Conservation (phyloP, 2,329 filamentous ascomycete genomes). For the Dichotomopilus funicola region DNA sequence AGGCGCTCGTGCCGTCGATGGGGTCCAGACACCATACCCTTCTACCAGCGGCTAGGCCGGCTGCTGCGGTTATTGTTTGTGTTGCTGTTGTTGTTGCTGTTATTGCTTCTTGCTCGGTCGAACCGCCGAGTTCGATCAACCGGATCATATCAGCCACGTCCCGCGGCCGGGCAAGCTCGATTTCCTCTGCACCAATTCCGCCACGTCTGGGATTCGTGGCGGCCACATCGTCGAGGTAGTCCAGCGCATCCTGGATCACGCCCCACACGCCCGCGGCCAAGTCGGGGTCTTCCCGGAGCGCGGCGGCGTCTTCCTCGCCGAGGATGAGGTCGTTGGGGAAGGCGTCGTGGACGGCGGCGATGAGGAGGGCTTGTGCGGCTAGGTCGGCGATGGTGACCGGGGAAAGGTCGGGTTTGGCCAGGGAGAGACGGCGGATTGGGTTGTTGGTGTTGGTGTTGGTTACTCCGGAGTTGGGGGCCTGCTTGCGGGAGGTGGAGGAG, state of each 20-base stretch:
- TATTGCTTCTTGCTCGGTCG: no score
- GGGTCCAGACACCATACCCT: conserved; percentile 22
- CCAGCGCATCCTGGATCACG: conserved; percentile 46
- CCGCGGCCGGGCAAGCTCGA: conserved; percentile 49
- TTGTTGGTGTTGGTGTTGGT: neutral
- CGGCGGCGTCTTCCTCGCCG: conserved; percentile 85
- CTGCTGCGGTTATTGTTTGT: neutral
- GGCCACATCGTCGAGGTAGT: neutral
- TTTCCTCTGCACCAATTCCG: conserved; percentile 41
- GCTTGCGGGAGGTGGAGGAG: neutral
- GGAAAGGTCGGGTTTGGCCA: conserved; percentile 82
- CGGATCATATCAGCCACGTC: conserved; percentile 48
- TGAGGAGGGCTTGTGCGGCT: conserved; percentile 94
- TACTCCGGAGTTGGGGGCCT: neutral
- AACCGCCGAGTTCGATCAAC: conserved; percentile 14
- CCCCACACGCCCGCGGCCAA: conserved; percentile 77
- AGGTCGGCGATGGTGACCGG: conserved; percentile 98
- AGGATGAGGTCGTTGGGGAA: conserved; percentile 91
- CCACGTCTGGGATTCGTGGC: conserved; percentile 49
- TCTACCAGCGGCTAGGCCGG: neutral
- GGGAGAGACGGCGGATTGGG: neutral
- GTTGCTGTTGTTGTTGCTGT: no score
- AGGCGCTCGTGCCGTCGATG: conserved; percentile 21
- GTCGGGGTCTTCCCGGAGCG: conserved; percentile 63
- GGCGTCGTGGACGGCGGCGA: conserved; percentile 77